A percentile compares a stretch with the other conserved stretches of the same genome.
These are phyloP conservation scores for Linaria vulgaris DNA, from an alignment of 257 asterid genomes.

Conservation along the genomic window DNA sequence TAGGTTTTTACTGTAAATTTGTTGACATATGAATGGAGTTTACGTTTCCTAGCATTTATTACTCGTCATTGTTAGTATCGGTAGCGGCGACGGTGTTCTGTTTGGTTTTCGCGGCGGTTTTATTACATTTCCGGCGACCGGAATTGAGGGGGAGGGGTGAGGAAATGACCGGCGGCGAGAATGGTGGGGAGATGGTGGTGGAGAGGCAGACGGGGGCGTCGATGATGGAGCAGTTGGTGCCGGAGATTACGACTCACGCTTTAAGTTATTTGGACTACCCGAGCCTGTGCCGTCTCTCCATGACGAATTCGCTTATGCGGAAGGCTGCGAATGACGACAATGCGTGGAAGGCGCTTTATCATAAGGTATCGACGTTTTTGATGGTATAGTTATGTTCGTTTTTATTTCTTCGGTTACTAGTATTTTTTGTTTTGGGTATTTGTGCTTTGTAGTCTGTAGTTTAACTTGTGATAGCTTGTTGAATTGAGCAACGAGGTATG, in stretches of 20 bases:
- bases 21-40: conserved; percentile 53
- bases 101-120: conserved; percentile 30
- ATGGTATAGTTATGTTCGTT: neutral
- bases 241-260: conserved; percentile 97
- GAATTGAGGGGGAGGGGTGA: no score
- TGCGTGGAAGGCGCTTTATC: conserved; percentile 96
- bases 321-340: conserved; percentile 96
- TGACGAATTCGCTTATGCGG: conserved; percentile 95
- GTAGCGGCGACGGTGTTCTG: conserved; percentile 36
- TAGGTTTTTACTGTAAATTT: conserved; percentile 15
- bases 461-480: conserved; percentile 8
- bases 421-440: neutral
- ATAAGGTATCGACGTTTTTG: conserved; percentile 51
- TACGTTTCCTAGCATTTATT: conserved; percentile 22
- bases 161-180: conserved; percentile 14
- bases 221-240: conserved; percentile 99
- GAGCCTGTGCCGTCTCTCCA: conserved; percentile 90
- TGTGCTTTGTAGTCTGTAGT: conserved; percentile 2
- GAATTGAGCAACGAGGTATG: conserved; percentile 20
- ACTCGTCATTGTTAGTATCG: conserved; percentile 27
- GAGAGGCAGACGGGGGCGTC: conserved; percentile 85
- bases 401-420: neutral
- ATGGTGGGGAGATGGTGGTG: conserved; percentile 39
- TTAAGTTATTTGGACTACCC: conserved; percentile 92
- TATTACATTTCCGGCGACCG: no score